Conservation (phyloP, 306 rosid genomes). For the Fragaria nilgerrensis region DNA sequence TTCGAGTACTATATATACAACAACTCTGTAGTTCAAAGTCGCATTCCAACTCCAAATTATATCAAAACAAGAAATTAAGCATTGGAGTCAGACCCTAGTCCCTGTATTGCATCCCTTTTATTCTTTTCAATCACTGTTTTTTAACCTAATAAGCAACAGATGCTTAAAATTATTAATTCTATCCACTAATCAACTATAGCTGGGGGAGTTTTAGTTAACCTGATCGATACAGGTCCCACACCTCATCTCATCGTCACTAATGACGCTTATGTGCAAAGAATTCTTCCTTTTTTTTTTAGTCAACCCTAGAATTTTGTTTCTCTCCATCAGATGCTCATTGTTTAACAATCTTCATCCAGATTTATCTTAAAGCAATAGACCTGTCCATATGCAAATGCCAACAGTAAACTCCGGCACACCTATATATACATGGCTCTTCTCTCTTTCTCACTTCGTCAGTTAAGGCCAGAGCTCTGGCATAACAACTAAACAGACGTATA, state of each 20-base stretch:
- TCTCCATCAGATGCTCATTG: background rate
- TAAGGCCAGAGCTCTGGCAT: background rate
- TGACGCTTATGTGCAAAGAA: background rate
- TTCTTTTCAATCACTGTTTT: background rate
- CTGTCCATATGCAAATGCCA: background rate
- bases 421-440: background rate
- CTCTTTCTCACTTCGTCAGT: background rate
- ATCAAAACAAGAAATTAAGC: background rate
- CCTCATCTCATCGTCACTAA: conserved; percentile 2
- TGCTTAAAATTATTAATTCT: background rate
- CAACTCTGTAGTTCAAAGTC: background rate
- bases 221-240: background rate
- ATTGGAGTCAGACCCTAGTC: background rate
- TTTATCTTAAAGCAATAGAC: background rate
- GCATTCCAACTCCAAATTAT: background rate
- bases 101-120: background rate
- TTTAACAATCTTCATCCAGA: background rate
- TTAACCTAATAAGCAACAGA: background rate
- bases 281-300: no score
- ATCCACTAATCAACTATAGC: background rate
- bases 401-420: background rate
- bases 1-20: background rate
- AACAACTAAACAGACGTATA: background rate
- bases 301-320: conserved; percentile 1
- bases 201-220: background rate